These are phyloP conservation scores for Cladophialophora chaetospira DNA, from an alignment of 2,329 filamentous ascomycete genomes.

Conservation along the genomic window DNA sequence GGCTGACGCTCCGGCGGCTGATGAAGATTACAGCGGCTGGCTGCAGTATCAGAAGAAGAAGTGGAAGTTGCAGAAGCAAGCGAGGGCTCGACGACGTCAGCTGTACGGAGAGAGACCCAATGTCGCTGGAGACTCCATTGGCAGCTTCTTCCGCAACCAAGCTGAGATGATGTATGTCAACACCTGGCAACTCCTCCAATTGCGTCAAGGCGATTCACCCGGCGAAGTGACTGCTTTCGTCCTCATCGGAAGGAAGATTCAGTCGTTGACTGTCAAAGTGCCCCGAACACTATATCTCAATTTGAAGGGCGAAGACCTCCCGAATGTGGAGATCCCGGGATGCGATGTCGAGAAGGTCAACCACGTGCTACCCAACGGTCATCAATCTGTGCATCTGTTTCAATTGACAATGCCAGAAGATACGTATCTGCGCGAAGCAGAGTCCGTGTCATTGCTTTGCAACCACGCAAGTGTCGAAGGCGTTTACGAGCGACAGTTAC, in stretches of 20 bases:
- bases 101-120: constrained; percentile 83
- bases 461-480: constrained; percentile 94
- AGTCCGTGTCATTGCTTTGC: constrained; percentile 80
- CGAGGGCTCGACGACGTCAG: constrained; percentile 79
- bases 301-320: constrained; percentile 81
- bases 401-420: constrained; percentile 89
- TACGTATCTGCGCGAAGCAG: constrained; percentile 78
- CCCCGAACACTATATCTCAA: constrained; percentile 90
- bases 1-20: constrained; percentile 78
- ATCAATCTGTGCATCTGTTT: constrained; percentile 91
- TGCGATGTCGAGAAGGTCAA: constrained; percentile 92
- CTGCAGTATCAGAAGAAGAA: constrained; percentile 96
- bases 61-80: constrained; percentile 96
- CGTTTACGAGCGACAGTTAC: constrained; percentile 92
- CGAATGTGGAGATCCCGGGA: constrained; percentile 81
- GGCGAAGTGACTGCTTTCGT: constrained; percentile 88
- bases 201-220: constrained; percentile 77
- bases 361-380: constrained; percentile 90
- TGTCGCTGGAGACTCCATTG: constrained; percentile 62
- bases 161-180: constrained; percentile 86
- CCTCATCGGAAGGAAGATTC: constrained; percentile 89
- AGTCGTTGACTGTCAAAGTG: constrained; percentile 84
- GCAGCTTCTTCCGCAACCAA: constrained; percentile 82
- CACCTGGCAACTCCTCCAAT: constrained; percentile 92
- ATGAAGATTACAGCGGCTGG: constrained; percentile 84